Evolutionary conservation across 2,329 filamentous ascomycete species (phyloP).

Genomic region (Fusarium aywerte): DNA sequence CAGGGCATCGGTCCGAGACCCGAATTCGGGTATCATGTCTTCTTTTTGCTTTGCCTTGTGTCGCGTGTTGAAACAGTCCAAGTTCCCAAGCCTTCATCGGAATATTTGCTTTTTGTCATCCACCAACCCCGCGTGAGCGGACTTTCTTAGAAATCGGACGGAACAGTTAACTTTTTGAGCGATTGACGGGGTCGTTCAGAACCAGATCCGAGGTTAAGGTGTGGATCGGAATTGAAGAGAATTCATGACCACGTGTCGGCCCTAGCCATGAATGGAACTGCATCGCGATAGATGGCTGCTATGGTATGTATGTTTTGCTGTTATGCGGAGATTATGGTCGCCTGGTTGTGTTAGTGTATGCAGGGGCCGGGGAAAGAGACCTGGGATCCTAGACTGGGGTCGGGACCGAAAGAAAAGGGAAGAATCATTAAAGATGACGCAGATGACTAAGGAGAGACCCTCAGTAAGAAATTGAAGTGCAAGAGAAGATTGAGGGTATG

Average conservation of each 20-base stretch:
- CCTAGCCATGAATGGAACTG: conserved; percentile 23
- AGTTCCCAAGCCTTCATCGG: conserved; percentile 19
- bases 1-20: conserved; percentile 4
- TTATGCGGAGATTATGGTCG: conserved; percentile 42
- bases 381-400: conserved; percentile 22
- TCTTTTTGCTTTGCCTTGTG: conserved; percentile 9
- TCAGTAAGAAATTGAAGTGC: conserved; percentile 1
- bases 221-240: conserved; percentile 6
- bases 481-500: background rate
- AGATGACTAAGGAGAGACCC: conserved; percentile 13
- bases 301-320: conserved; percentile 15
- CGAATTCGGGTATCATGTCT: conserved; percentile 4
- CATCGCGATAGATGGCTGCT: conserved; percentile 35
- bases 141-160: conserved; percentile 32
- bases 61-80: conserved; percentile 16
- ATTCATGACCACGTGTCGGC: conserved; percentile 17
- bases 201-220: conserved; percentile 2
- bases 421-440: conserved; percentile 29
- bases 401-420: background rate
- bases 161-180: conserved; percentile 29
- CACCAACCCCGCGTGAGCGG: conserved; percentile 24
- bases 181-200: conserved; percentile 3
- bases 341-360: conserved; percentile 26
- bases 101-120: conserved; percentile 17
- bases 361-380: conserved; percentile 34